These are phyloP conservation scores for Solanum hybrid DNA, from an alignment of 305 asterid genomes.

Conservation along the genomic window DNA sequence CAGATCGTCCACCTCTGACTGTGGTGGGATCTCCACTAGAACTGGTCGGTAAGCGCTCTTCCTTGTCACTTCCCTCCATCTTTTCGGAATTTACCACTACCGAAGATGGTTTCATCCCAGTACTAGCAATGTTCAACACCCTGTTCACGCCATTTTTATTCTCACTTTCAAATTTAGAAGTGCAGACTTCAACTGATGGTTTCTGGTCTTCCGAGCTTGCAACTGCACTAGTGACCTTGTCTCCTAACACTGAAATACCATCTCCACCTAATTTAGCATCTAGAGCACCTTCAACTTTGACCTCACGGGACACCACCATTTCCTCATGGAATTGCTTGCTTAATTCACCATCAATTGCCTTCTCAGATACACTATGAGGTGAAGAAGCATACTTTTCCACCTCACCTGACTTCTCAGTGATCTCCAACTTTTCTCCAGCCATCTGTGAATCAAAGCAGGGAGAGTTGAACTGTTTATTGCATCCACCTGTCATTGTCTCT, in stretches of 20 bases:
- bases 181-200: slow-evolving; percentile 13
- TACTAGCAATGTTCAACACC: slow-evolving; percentile 11
- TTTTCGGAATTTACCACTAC: slow-evolving; percentile 21
- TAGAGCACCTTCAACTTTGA: slow-evolving; percentile 9
- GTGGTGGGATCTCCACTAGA: slow-evolving; percentile 8
- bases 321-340: slow-evolving; percentile 19
- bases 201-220: slow-evolving; percentile 15
- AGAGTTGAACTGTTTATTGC: slow-evolving; percentile 16
- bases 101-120: slow-evolving; percentile 14
- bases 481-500: slow-evolving; percentile 20
- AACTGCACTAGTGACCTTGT: slow-evolving; percentile 10
- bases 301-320: slow-evolving; percentile 11
- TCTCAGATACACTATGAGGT: slow-evolving; percentile 15
- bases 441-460: slow-evolving; percentile 14
- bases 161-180: slow-evolving; percentile 9
- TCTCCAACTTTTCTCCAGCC: slow-evolving; percentile 21
- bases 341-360: slow-evolving; percentile 21
- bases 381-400: slow-evolving; percentile 10
- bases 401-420: slow-evolving; percentile 17
- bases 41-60: slow-evolving; percentile 11
- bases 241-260: slow-evolving; percentile 16
- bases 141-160: slow-evolving; percentile 16
- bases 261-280: slow-evolving; percentile 16
- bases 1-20: slow-evolving; percentile 22
- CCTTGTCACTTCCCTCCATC: slow-evolving; percentile 17